Evolutionary conservation across 257 asterid genomes (phyloP), one percentile per base, ranked within the genome.

Genomic region (Lavandula angustifolia): DNA sequence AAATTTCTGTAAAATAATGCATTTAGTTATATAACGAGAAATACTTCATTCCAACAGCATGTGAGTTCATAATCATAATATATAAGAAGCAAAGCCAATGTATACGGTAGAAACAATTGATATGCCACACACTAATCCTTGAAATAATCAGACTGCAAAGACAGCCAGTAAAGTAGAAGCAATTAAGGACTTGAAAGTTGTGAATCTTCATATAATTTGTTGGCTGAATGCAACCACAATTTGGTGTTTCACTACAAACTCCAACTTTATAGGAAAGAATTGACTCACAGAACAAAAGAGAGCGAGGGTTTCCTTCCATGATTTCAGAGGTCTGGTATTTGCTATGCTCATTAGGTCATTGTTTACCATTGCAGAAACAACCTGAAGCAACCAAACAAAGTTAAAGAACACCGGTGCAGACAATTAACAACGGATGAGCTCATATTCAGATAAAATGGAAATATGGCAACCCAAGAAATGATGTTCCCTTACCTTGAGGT

Each of bases 301-400:
- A 62, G 96, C 97, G 62, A 92, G 91, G 60, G 98, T 92, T 84
- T 92, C 98, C 84, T 87, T 92, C 98, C 98, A 92, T 46, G 94
- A 84, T 64, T 86, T 89, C 79, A 89, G 75, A 51, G 99, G 99
- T 63, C 99, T 77, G 44, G 84, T 75, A 47, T 85, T 85, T 57
- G 87, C 97, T 74, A 92, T 79, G 92, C 96, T 89, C 84, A 82
- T 81, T 27, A 92, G 80, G 73, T 92, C 99, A 78, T 81, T 84
- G 82, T 89, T 89, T 40, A 92, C 97, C 90, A 89, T 85, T 34
- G 99, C 95, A 54, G 91, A 74, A 78, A 85, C 88, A 78, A 85
- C 86, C 95, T 86, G 80, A 62, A 14, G 7, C 37, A 75, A 71
- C 62, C 55, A 66, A 73, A 73, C 34, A 60, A 56, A 22, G 67